Evolutionary conservation across 148 eudicot species (phyloP), one percentile per base, ranked within the genome.

Genomic region (Talinum fruticosum): DNA sequence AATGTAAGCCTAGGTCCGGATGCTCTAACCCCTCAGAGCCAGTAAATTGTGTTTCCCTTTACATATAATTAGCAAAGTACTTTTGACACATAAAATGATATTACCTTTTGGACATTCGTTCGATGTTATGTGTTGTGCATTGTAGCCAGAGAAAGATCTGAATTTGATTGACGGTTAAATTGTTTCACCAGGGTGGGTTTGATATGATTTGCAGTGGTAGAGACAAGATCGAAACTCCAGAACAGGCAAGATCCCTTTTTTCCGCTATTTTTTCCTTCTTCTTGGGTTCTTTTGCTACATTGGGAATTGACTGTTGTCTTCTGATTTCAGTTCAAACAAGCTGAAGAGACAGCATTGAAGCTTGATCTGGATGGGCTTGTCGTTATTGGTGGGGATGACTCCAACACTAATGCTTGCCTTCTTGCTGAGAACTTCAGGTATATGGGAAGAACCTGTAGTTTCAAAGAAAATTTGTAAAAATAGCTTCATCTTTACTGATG

Each of bases 151-250:
- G 26, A 12, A 44, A n/a, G 44, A 41, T 73, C 64, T 21, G 70
- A 12, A 75, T 54, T 57, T 38, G 30, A 18, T 13, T 24, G 51
- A 35, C 36, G 34, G 45, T 54, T 77, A 64, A 53, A 33, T 59
- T 78, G 30, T 57, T 72, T 62, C 67, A 51, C 75, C 88, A 94
- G 98, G 98, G 98, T 79, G 98, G 98, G 44, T 94, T 94, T 81
- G 97, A 94, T 83, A 94, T 94, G 98, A 94, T 94, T 57, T 79
- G 89, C 74, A 94, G 98, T 89, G 98, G 98, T 71, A 90, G 97
- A 71, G 97, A 91, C 91, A 92, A 94, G 87, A 94, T 94, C 86
- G 98, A 94, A 88, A 94, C 98, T 80, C 98, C 97, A 59, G 97
- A 90, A 71, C 97, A 94, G 98, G 98, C 87, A 76, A 82, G 72